Conservation (phyloP, 192 early-diverging fungal species). For the Nowakowskiella sp. region DNA sequence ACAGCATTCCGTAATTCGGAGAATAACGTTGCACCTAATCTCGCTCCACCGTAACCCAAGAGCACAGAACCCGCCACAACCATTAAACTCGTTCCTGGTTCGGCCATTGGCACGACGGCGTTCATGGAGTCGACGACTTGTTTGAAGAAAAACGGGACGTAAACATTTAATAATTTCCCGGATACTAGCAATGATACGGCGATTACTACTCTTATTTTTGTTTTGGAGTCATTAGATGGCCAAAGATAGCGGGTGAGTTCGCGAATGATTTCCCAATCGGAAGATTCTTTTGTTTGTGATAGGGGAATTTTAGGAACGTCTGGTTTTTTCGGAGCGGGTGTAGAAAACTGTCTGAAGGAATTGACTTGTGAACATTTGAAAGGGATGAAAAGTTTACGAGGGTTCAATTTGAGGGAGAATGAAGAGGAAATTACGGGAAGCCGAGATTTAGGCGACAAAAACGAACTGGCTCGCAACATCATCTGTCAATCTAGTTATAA, state of each 20-base stretch:
- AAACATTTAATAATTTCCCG: constrained; percentile 72
- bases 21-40: constrained; percentile 71
- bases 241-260: constrained; percentile 75
- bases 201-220: constrained; percentile 78
- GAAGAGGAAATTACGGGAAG: too few species aligned
- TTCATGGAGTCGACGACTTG: constrained; percentile 81
- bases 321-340: too few species aligned
- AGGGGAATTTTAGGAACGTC: too few species aligned
- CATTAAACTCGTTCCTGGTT: constrained; percentile 40
- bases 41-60: constrained; percentile 87
- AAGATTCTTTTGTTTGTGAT: too few species aligned
- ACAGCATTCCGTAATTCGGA: constrained; percentile 91
- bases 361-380: too few species aligned
- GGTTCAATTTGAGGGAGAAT: too few species aligned
- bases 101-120: constrained; percentile 46
- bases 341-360: too few species aligned
- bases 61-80: constrained; percentile 86
- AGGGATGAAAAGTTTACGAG: too few species aligned
- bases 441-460: too few species aligned
- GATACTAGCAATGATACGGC: constrained; percentile 78
- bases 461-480: too few species aligned
- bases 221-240: constrained; percentile 79
- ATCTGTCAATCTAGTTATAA: too few species aligned
- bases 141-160: constrained; percentile 95
- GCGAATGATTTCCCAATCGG: constrained; percentile 62